Evolutionary conservation across 2,329 filamentous ascomycete genomes (phyloP).

Genomic region (Fusarium pseudonygamai): DNA sequence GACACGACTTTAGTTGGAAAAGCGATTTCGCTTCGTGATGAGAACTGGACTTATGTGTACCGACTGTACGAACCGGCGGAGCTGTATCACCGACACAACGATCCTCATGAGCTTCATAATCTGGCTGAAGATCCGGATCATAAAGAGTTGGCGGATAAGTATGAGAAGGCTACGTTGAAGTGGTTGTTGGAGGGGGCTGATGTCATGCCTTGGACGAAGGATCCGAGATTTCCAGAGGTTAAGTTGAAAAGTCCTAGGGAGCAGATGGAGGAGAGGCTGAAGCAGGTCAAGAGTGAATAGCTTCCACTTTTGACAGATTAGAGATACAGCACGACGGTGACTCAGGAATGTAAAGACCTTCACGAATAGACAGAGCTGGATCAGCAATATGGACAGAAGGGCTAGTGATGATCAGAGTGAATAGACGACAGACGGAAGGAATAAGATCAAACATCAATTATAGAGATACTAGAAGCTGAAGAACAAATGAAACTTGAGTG

Average conservation of each 20-base stretch:
- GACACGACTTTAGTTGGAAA: conserved; percentile 56
- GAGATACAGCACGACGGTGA: no score
- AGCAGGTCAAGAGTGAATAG: neutral
- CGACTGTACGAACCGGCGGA: conserved; percentile 56
- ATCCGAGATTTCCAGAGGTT: conserved; percentile 47
- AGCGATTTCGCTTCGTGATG: conserved; percentile 49
- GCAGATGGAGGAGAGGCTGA: conserved; percentile 39
- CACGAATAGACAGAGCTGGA: neutral
- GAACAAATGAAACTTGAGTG: neutral
- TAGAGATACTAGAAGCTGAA: no score
- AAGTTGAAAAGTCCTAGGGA: neutral
- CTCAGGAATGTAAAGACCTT: fast-evolving
- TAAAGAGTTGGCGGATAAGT: conserved; percentile 28
- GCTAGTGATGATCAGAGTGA: fast-evolving
- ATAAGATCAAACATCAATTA: neutral
- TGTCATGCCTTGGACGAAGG: conserved; percentile 49
- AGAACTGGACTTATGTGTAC: conserved; percentile 55
- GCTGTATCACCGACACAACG: conserved; percentile 52
- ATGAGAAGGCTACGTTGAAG: conserved; percentile 47
- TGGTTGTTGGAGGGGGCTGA: conserved; percentile 51
- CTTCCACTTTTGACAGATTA: fast-evolving
- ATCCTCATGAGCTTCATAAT: conserved; percentile 53
- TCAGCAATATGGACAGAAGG: fast-evolving
- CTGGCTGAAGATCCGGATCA: conserved; percentile 45
- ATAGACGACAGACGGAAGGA: neutral